Percentiles rank a stretch among this genome's conserved stretches.
Conservation (phyloP, 2,329 filamentous ascomycete genomes). For the Trichophyton equinum region DNA sequence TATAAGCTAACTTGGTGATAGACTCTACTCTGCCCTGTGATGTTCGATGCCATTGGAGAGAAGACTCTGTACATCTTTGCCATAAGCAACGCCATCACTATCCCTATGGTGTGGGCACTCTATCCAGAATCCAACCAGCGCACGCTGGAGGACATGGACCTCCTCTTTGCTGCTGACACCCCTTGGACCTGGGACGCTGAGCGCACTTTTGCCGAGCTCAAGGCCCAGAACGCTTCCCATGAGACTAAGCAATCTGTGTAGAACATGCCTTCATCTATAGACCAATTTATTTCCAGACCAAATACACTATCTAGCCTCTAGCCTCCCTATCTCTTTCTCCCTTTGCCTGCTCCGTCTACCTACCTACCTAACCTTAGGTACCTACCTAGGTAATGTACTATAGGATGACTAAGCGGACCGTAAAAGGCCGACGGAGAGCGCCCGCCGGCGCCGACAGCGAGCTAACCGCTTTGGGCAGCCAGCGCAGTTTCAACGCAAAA, state of each 20-base stretch:
- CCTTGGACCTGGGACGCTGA: slow-evolving; percentile 63
- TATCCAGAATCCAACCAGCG: slow-evolving; percentile 64
- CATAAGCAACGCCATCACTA: slow-evolving; percentile 51
- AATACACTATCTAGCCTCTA: too few species aligned
- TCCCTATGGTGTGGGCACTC: slow-evolving; percentile 59
- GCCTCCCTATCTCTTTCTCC: neutral
- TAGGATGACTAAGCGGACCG: slow-evolving; percentile 1
- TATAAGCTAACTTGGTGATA: slow-evolving; percentile 16
- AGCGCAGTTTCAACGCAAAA: slow-evolving; percentile 8
- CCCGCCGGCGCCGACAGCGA: slow-evolving; percentile 1
- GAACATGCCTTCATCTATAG: neutral
- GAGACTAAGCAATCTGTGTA: slow-evolving; percentile 21
- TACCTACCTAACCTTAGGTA: too few species aligned
- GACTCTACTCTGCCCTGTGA: slow-evolving; percentile 44
- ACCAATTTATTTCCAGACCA: neutral
- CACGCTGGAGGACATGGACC: slow-evolving; percentile 62
- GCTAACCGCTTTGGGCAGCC: slow-evolving; percentile 7
- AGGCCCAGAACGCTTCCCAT: slow-evolving; percentile 38
- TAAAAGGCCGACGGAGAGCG: slow-evolving; percentile 10
- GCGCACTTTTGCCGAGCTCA: slow-evolving; percentile 49
- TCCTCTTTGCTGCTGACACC: slow-evolving; percentile 54
- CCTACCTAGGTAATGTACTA: too few species aligned
- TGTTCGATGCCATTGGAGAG: slow-evolving; percentile 52
- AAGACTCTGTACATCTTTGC: slow-evolving; percentile 66
- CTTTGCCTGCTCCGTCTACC: neutral